phyloP scores from a whole-genome alignment of 352 stramenopile species.

The Globisporangium okanoganense region DNA sequence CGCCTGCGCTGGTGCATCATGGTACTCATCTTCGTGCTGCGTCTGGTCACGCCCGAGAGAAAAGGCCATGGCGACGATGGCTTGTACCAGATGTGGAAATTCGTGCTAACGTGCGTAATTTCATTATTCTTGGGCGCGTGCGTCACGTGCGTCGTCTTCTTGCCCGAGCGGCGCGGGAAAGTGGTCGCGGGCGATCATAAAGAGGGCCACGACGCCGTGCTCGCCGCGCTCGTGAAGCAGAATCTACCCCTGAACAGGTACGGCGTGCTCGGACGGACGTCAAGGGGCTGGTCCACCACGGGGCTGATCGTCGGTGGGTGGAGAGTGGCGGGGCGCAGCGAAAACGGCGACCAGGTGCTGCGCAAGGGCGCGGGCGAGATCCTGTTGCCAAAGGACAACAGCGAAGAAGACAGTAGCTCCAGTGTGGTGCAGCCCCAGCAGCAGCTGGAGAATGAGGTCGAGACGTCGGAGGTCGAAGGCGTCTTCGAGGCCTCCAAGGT shows the following conservation, averaged over 20 bases:
- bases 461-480: slow-evolving; percentile 11
- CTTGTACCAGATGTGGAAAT: slow-evolving; percentile 11
- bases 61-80: slow-evolving; percentile 11
- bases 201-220: slow-evolving; percentile 31
- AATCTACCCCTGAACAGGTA: slow-evolving; percentile 45
- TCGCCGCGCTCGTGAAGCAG: slow-evolving; percentile 39
- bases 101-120: slow-evolving; percentile 15
- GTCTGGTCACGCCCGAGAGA: slow-evolving; percentile 16
- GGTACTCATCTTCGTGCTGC: slow-evolving; percentile 28
- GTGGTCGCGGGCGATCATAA: slow-evolving; percentile 24
- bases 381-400: slow-evolving; percentile 23
- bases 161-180: slow-evolving; percentile 26
- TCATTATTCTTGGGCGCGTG: slow-evolving; percentile 22
- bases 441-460: not conserved
- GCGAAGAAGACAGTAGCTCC: not conserved
- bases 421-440: not conserved
- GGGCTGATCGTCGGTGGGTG: slow-evolving; percentile 42
- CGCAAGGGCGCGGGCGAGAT: slow-evolving; percentile 46
- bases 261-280: slow-evolving; percentile 39
- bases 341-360: slow-evolving; percentile 29
- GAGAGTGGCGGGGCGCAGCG: slow-evolving; percentile 22
- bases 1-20: slow-evolving; percentile 29
- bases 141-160: slow-evolving; percentile 25
- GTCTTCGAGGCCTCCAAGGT: not conserved
- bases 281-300: slow-evolving; percentile 37